phyloP scores from a whole-genome alignment of 2,329 filamentous ascomycete genomes.

The Phoma sp. region DNA sequence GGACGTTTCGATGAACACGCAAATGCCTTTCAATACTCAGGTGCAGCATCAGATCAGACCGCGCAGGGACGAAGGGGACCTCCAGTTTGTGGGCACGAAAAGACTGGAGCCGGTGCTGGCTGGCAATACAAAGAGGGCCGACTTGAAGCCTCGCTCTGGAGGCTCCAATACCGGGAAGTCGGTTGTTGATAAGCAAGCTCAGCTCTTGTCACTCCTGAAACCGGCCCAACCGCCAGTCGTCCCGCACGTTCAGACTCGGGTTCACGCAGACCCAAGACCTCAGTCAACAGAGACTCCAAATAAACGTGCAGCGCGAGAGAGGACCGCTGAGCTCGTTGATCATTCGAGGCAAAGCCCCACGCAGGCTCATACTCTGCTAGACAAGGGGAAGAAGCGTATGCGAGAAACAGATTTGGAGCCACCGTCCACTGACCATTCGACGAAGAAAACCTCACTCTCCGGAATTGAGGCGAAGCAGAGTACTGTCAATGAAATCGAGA shows the following conservation, averaged over 20 bases:
- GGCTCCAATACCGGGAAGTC: neutral
- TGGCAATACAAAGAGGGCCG: conserved; percentile 24
- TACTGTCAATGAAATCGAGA: conserved; percentile 2
- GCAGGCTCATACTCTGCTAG: neutral
- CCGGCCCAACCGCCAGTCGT: neutral
- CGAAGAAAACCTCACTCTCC: neutral
- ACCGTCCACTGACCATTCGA: neutral
- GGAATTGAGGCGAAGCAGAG: neutral
- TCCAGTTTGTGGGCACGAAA: conserved; percentile 20
- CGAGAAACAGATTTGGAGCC: neutral
- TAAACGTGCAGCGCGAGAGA: neutral
- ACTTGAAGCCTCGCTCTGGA: conserved; percentile 14
- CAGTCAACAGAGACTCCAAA: neutral
- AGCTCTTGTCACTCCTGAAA: neutral
- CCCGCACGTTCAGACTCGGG: neutral
- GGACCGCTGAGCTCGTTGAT: neutral
- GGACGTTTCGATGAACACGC: conserved; percentile 19
- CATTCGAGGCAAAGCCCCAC: neutral
- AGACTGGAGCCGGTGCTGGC: conserved; percentile 29
- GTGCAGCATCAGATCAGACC: conserved; percentile 13
- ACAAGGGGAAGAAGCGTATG: conserved; percentile 6
- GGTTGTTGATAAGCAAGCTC: neutral
- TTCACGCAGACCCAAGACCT: neutral
- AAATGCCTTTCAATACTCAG: conserved; percentile 34
- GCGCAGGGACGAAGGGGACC: conserved; percentile 8